Base-by-base conservation (phyloP, 805 yeast genomes). In the Saccharomyces cerevisiae region DNA sequence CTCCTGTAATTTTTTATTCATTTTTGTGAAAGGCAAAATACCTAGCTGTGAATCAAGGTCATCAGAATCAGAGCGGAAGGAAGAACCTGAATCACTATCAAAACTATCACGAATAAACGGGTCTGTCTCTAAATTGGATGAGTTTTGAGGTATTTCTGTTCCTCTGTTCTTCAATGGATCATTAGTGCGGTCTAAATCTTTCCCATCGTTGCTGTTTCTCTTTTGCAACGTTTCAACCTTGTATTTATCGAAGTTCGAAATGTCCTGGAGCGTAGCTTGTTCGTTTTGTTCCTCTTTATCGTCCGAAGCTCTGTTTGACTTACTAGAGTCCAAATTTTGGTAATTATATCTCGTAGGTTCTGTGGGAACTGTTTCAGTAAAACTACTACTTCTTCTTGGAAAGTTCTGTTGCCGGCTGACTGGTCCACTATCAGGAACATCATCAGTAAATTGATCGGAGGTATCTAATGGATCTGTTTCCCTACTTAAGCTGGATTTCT, bases 401-500 rank as follows among this genome's bases (percentile, higher is more conserved):
- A 32, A 14, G 41, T 32, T 32, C 17, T 5, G 6, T 3, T 32
- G 41, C 14, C 14, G 17, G 6, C 6, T 32, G 2, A 32, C 41
- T n/a, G 17, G 3, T 14, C 17, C 17, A 14, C 21, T 14, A 32
- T 32, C 21, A 6, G 17, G 17, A n/a, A 36, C 11, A 36, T 36
- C 43, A 36, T 21, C 43, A 17, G 9, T 10, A 6, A 9, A 9
- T 36, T 11, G 13, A 36, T 36, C 22, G 17, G 4, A 36, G 3
- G 11, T 36, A 36, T 36, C 24, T 17, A 29, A 9, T 6, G 62
- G 52, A 24, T 58, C 57, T 21, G 63, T 62, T 49, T 65, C 67
- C 46, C 57, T 62, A 50, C 69, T 64, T 24, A 64, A 46, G 46
- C 68, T 65, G 2, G 70, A 65, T 43, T 66, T 64, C 36, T 63